Evolutionary conservation across 371 early-diverging fungal genomes (phyloP).

Genomic region (Mucor indicus): DNA sequence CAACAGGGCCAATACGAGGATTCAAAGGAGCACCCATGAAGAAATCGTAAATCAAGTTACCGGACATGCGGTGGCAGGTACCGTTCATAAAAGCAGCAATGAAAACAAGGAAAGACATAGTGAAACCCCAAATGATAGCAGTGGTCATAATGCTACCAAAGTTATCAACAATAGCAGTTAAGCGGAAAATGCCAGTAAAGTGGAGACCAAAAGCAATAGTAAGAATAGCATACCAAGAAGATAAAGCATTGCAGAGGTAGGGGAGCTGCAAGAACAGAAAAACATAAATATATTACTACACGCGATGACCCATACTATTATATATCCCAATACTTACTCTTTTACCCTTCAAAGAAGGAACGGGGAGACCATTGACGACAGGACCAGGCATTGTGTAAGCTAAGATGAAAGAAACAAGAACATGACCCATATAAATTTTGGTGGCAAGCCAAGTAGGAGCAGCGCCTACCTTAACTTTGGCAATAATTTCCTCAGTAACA

Average conservation of each 20-base stretch:
- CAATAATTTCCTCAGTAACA: conserved; percentile 44
- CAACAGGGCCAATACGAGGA: conserved; percentile 73
- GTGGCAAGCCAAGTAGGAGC: conserved; percentile 53
- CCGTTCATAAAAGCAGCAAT: conserved; percentile 28
- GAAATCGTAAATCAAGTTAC: conserved; percentile 76
- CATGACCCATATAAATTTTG: conserved; percentile 61
- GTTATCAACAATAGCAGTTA: conserved; percentile 58
- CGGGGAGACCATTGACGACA: conserved; percentile 62
- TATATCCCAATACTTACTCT: conserved; percentile 18
- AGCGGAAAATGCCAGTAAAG: conserved; percentile 46
- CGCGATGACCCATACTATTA: no score
- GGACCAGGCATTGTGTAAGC: conserved; percentile 73
- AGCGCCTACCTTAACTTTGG: conserved; percentile 40
- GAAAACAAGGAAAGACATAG: conserved; percentile 47
- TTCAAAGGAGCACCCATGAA: conserved; percentile 75
- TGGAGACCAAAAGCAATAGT: conserved; percentile 47
- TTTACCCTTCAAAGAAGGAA: conserved; percentile 62
- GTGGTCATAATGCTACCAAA: conserved; percentile 61
- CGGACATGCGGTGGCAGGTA: conserved; percentile 63
- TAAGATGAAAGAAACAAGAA: conserved; percentile 51
- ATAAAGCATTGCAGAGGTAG: conserved; percentile 61
- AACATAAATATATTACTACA: neutral
- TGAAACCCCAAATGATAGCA: conserved; percentile 56
- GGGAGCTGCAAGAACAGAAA: conserved; percentile 28
- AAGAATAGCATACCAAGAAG: conserved; percentile 54